Base-by-base conservation (phyloP, 192 early-diverging fungal species). In the Gonapodya prolifera region DNA sequence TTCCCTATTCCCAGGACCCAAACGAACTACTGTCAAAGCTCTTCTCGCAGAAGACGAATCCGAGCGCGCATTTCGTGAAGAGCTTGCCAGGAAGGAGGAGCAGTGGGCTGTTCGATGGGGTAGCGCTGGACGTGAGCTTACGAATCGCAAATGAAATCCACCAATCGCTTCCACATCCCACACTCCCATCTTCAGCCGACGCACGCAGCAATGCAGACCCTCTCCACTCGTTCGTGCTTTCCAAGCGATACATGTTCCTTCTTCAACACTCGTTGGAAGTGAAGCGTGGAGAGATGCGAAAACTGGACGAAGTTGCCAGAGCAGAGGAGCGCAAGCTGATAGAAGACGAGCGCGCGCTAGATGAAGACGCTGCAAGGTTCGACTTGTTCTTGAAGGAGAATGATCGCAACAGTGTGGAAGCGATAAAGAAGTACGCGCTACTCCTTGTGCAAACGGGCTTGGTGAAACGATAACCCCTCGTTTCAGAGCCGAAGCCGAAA, bases 231-330 rank as follows among this genome's bases (percentile, higher is more conserved):
- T 89, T 89, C 69, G 86, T 89, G 75, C 84, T 83, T 30, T 87
- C 87, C 73, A 89, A 89, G 76, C 81, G 87, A 2, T 85, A 89
- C 80, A 89, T 89, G 87, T 89, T 89, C 75, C 79, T 89, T 29
- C 83, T 89, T 0, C 87, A 89, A 70, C 87, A 87, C 75, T 83
- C 87, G 0, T 80, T 89, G n/a, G 87, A 86, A 1, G 87, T 89
- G 8, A 89, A 89, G 75, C 29, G 84, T 28, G 86, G 87, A 74
- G 87, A 89, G 77, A 89, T 89, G 82, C 69, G 81, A 35, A 89
- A 89, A 73, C 80, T 89, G 78, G 87, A 89, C 77, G 83, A 86
- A 79, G 85, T 89, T 79, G 86, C 86, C 16, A 85, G 86, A 78
- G 82, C 84, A 23, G 87, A 88, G 70, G 87, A 88, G 79, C 87